Conservation (phyloP, 805 yeast species). For the Ogataea nonfermentans region DNA sequence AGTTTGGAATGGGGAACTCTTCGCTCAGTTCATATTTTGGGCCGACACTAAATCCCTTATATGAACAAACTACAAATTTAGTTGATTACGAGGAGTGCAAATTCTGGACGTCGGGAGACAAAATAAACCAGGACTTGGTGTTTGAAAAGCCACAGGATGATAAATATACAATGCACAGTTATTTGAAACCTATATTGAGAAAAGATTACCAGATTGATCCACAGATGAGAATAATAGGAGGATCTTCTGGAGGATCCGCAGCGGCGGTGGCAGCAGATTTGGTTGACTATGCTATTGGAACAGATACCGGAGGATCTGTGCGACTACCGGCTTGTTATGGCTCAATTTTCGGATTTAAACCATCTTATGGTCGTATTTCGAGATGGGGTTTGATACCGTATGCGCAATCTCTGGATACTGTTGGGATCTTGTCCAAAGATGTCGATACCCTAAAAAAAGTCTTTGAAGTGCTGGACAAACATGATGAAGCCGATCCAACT, state of each 20-base stretch:
- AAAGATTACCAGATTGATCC: conserved; percentile 18
- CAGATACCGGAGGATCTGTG: conserved; percentile 98
- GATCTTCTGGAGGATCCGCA: conserved; percentile 96
- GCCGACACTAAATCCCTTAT: conserved; percentile 52
- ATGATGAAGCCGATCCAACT: conserved; percentile 82
- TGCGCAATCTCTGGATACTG: conserved; percentile 93
- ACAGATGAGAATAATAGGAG: conserved; percentile 61
- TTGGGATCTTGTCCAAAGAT: conserved; percentile 70
- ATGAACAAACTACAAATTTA: conserved; percentile 22
- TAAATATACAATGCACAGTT: conserved; percentile 12
- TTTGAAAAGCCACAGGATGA: conserved; percentile 40
- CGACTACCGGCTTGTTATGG: conserved; percentile 89
- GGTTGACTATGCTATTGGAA: conserved; percentile 79
- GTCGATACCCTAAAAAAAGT: conserved; percentile 45
- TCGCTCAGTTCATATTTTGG: conserved; percentile 58
- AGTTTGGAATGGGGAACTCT: conserved; percentile 95
- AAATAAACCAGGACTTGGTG: conserved; percentile 28
- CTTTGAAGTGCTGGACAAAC: conserved; percentile 52
- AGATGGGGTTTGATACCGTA: conserved; percentile 91
- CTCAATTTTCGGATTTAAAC: conserved; percentile 85
- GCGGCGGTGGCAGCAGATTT: conserved; percentile 78
- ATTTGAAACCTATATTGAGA: conserved; percentile 19
- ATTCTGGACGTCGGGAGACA: conserved; percentile 24
- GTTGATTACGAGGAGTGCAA: conserved; percentile 26
- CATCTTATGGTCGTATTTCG: conserved; percentile 88